Evolutionary conservation across 2,329 filamentous ascomycete genomes (phyloP), one percentile per base, ranked within the genome.

Genomic region (Aspergillus sp.): DNA sequence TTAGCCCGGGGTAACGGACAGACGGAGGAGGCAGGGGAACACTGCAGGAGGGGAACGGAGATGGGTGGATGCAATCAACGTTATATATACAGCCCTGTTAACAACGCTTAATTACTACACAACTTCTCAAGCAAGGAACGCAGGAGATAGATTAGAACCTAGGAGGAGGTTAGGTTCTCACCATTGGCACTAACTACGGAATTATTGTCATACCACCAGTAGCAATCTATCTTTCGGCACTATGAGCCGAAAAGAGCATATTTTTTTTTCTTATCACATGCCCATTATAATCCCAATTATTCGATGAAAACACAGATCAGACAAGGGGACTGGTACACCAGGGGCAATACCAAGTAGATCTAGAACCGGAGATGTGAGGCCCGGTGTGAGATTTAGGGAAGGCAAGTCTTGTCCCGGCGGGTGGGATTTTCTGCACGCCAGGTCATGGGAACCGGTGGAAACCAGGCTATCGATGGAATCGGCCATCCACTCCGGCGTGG

Each of bases 1-100:
- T 58, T 58, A 52, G 53, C 49, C 57, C 47, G 25, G 36, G 15
- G 21, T 36, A 19, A 58, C 39, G 56, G 56, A 58, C 49, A 23
- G 49, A 58, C 30, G 56, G 49, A 51, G 23, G 36, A 38, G 47
- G 32, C 8, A 17, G 17, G 15, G 30, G 39, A 19, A 36, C 27
- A 8, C 41, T 36, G 41, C 39, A n/a, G 39, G 27, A 8, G 36
- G 51, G 42, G 51, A 25, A 27, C n/a, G 53, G 21, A 54, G 23
- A 25, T 32, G 54, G n/a, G 23, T 47, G 54, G 54, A 47, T 56
- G 39, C 23, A 49, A 48, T 8, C 5, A 15, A 13, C 15, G 21
- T 8, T 49, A 25, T 49, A 49, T 49, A 49, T 49, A 25, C 23
- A 50, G 15, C 27, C 15, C 47, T 30, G 11, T 10, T 27, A 17